Evolutionary conservation across 164 flowering plant genomes (phyloP).

Genomic region (Tinospora cordifolia): DNA sequence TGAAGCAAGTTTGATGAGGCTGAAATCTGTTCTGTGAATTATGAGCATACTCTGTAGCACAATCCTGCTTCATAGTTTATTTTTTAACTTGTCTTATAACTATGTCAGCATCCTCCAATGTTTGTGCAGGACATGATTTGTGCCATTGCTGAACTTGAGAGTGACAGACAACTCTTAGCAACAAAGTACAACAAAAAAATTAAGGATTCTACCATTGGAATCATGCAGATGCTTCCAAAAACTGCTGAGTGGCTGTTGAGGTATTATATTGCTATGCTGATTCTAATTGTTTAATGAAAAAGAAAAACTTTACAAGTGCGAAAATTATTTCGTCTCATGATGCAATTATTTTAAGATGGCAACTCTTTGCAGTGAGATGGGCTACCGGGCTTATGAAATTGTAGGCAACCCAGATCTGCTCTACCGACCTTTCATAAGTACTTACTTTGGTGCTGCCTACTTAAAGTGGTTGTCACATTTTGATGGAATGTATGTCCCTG

Average conservation of each 20-base stretch:
- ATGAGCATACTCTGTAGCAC: not conserved
- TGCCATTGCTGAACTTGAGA: slow-evolving; percentile 82
- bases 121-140: slow-evolving; percentile 69
- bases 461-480: slow-evolving; percentile 63
- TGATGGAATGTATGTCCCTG: slow-evolving; percentile 48
- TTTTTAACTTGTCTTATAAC: not conserved
- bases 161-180: slow-evolving; percentile 67
- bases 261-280: slow-evolving; percentile 26
- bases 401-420: slow-evolving; percentile 39
- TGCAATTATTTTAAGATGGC: slow-evolving; percentile 1
- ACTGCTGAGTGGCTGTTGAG: slow-evolving; percentile 60
- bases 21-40: not conserved
- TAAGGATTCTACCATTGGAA: slow-evolving; percentile 56
- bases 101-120: slow-evolving; percentile 3
- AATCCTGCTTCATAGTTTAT: not conserved
- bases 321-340: not conserved
- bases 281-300: not conserved
- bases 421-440: slow-evolving; percentile 61
- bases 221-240: slow-evolving; percentile 68
- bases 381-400: slow-evolving; percentile 44
- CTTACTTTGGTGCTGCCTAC: slow-evolving; percentile 82
- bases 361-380: slow-evolving; percentile 51
- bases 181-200: slow-evolving; percentile 44
- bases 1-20: not conserved
- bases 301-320: not conserved